Base-by-base conservation (phyloP, 768 basidiomycete species). In the Leccinum boreale region DNA sequence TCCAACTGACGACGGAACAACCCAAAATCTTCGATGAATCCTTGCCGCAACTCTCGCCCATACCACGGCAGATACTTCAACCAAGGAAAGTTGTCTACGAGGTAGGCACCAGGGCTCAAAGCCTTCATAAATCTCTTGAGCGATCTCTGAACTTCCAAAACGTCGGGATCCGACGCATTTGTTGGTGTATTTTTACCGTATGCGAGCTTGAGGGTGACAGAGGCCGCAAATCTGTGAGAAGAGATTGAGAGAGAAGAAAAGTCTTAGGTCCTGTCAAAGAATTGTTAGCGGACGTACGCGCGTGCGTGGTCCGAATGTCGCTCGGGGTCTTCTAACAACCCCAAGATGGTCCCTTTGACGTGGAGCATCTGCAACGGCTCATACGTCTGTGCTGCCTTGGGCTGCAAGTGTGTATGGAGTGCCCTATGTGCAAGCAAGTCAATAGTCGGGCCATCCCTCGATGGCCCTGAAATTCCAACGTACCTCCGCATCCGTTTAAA, bases 401-500 rank as follows among this genome's bases (percentile, higher is more conserved):
- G 79, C 49, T 82, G 80, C 0, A 85, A 70, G 52, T 84, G 79
- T 0, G 81, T 73, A 61, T 84, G 82, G 2, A 85, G 70, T 5
- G 81, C 83, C 51, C 83, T 82, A 0, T 4, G 23, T 10, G 7
- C 4, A 24, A 21, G 24, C 9, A 5, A 14, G 4, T 61, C 21
- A 35, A 35, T 23, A 0, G 23, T 45, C 29, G 7, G 24, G 26
- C 4, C 17, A 24, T 21, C n/a, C 10, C 10, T 21, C 11, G n/a
- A 19, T 17, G 17, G 31, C 14, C 4, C 3, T 17, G 12, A 10
- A 12, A 31, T 9, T 1, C 75, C 17, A 15, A n/a, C 47, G 24
- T 58, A 82, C 82, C 77, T 77, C 46, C 82, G 75, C 74, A 84
- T 79, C 65, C 78, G 80, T 70, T 79, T 81, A 58, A 84, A 78